Conservation (phyloP, 768 basidiomycete genomes). For the Hericium coralloides region DNA sequence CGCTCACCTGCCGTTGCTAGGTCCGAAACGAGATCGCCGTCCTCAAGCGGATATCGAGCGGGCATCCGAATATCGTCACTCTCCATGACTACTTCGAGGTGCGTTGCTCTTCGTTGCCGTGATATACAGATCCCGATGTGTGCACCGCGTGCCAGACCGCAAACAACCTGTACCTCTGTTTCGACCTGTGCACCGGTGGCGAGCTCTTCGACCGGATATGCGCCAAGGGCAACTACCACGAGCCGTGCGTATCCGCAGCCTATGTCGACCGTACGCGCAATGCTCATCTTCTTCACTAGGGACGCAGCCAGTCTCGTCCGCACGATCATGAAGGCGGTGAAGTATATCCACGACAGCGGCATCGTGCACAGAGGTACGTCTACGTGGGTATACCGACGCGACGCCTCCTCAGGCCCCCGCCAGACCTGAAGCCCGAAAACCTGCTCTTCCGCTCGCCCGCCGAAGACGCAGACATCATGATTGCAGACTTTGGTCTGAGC, state of each 20-base stretch:
- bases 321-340: constrained; percentile 79
- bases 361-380: constrained; percentile 80
- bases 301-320: constrained; percentile 87
- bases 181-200: constrained; percentile 94
- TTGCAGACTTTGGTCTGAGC: constrained; percentile 93
- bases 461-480: constrained; percentile 92
- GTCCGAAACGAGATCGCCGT: constrained; percentile 97
- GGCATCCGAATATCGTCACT: constrained; percentile 85
- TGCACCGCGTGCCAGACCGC: constrained; percentile 46
- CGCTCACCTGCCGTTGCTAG: constrained; percentile 27
- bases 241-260: constrained; percentile 50
- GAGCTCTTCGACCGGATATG: constrained; percentile 99
- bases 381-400: background rate
- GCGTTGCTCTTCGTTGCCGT: constrained; percentile 11
- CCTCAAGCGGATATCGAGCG: constrained; percentile 87
- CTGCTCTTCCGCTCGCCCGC: constrained; percentile 84
- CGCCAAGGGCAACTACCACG: constrained; percentile 93
- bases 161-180: constrained; percentile 89
- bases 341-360: constrained; percentile 84
- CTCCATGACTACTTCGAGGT: constrained; percentile 96
- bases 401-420: background rate
- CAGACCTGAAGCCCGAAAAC: constrained; percentile 97
- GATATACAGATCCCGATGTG: background rate
- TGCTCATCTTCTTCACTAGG: constrained; percentile 26
- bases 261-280: constrained; percentile 20